Conservation (phyloP, 805 yeast genomes). For the Zygoascus tannicola region DNA sequence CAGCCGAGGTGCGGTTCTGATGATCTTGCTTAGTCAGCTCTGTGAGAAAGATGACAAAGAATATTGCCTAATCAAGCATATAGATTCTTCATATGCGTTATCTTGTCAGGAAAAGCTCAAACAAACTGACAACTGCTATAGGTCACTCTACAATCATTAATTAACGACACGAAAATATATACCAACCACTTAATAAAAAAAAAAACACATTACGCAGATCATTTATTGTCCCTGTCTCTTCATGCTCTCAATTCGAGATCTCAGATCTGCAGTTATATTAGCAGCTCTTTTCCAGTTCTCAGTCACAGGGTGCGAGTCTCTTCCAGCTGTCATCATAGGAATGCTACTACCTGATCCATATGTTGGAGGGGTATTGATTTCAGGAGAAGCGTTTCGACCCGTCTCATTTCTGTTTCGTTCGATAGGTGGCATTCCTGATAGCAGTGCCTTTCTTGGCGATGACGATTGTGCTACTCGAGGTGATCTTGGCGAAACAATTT, state of each 20-base stretch:
- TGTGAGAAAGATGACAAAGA: too few species aligned
- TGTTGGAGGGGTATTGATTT: neutral
- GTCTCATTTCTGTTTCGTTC: neutral
- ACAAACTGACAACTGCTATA: too few species aligned
- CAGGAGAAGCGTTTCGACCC: neutral
- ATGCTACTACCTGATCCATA: neutral
- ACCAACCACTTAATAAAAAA: too few species aligned
- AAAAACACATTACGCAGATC: too few species aligned
- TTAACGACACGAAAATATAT: too few species aligned
- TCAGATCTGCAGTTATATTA: conserved; percentile 76
- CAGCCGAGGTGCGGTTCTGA: too few species aligned
- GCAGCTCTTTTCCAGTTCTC: conserved; percentile 80
- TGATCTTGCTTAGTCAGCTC: too few species aligned
- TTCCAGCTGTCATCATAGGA: neutral
- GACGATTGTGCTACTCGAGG: too few species aligned
- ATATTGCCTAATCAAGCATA: too few species aligned
- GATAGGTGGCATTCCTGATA: neutral
- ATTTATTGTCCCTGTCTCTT: conserved; percentile 31
- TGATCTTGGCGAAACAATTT: neutral
- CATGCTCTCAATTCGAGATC: conserved; percentile 84
- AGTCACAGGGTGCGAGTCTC: conserved; percentile 1
- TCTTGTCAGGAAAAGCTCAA: too few species aligned
- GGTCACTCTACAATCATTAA: too few species aligned
- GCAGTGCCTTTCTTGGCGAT: neutral
- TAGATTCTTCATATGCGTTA: too few species aligned